Percentiles rank a stretch among this genome's conserved stretches.
phyloP scores from a whole-genome alignment of 2,329 filamentous ascomycete genomes.

The Xylaria sp. region DNA sequence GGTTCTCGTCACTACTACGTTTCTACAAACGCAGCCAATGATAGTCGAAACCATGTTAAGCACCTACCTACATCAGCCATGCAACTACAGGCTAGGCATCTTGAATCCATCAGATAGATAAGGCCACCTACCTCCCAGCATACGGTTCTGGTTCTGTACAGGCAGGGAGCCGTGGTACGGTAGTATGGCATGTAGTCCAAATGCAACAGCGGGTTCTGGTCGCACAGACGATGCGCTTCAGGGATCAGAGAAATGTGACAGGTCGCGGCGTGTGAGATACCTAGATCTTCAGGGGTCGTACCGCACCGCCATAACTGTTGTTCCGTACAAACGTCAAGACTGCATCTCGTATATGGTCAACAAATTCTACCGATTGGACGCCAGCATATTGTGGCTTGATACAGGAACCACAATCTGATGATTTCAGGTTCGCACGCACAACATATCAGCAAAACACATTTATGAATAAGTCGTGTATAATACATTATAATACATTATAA shows the following conservation, averaged over 20 bases:
- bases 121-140: conserved; percentile 8
- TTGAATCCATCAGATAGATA: conserved; percentile 19
- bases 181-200: conserved; percentile 5
- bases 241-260: conserved; percentile 26
- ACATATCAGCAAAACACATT: conserved; percentile 7
- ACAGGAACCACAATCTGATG: conserved; percentile 20
- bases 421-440: conserved; percentile 22
- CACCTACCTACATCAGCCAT: conserved; percentile 13
- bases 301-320: conserved; percentile 16
- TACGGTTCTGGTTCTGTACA: background rate
- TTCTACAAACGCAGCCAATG: conserved; percentile 23
- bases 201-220: conserved; percentile 30
- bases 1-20: conserved; percentile 4
- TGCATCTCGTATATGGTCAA: conserved; percentile 19
- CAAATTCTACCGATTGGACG: conserved; percentile 30
- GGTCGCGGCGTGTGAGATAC: conserved; percentile 28
- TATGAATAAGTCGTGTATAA: background rate
- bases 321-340: conserved; percentile 25
- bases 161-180: conserved; percentile 1
- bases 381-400: conserved; percentile 25
- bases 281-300: conserved; percentile 34
- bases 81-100: conserved; percentile 9
- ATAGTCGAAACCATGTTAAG: background rate
- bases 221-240: conserved; percentile 34
- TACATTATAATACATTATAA: background rate